Base-by-base conservation (phyloP, 176 grass and related monocot genomes). In the Ensete glaucum region DNA sequence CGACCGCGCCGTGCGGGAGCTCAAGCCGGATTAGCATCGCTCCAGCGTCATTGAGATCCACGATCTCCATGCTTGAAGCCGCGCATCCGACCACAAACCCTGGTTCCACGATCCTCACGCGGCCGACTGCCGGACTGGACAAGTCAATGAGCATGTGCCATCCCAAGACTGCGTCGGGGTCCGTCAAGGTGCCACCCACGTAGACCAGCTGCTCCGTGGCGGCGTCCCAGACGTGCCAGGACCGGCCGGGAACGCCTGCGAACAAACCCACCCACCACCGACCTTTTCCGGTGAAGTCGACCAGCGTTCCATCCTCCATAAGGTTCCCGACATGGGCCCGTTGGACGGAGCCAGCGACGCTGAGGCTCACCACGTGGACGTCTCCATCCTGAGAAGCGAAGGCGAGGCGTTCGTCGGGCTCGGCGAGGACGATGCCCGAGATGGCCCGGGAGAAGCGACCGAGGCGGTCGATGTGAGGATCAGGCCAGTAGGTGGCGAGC, bases 201-300 rank as follows among this genome's bases (percentile, higher is more conserved):
- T 77, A 85, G 23, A 85, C 64, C 9, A 85, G 73, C 51, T 73
- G 48, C 66, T 77, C 78, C 9, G 73, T 77, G 22, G 26, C 11
- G 25, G 71, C 83, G 53, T 81, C 73, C 83, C 83, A 85, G n/a
- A 85, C 74, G 68, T 67, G 83, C 83, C 83, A 85, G 0, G 78
- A 80, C 53, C 78, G 67, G 11, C 74, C 73, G 6, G 83, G 78
- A 19, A 76, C 73, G 54, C 83, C 83, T 8, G 83, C 83, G 49
- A 85, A 85, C n/a, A 85, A 66, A 9, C 83, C 83, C 52, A 85
- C 73, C 83, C 83, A 85, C 57, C 78, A 73, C 17, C 50, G 73
- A 56, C 62, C 54, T 57, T 85, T 50, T 9, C 73, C 78, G 1
- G 67, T 14, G 80, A 85, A 85, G 54, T 85, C 83, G 29, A 85